Evolutionary conservation across 306 rosid genomes (phyloP), one percentile per base, ranked within the genome.

Genomic region (Ceratonia siliqua): DNA sequence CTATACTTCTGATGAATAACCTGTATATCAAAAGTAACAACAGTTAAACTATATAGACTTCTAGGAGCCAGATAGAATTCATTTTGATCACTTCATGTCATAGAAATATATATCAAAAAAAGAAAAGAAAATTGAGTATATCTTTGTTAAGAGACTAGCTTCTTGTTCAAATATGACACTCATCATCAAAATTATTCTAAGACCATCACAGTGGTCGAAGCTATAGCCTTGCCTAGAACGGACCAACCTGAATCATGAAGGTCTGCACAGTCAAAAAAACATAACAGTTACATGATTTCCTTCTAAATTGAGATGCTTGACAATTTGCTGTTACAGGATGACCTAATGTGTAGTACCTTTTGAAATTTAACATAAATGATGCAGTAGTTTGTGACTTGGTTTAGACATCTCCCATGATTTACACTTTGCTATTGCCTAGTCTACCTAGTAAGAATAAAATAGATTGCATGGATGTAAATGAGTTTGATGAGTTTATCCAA

Each of bases 1-100:
- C 96, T 89, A 53, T 91, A 91, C 80, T 94, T 94, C 75, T 94
- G 92, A 89, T 94, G 98, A 73, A 94, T 94, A 77, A 94, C 97
- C 98, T 91, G 94, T 49, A 64, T 21, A 64, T 54, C 62, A 72
- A 67, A 74, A 77, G 59, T 56, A 42, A 56, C 22, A 68, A 52
- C 5, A 54, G 24, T 67, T 68, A 63, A 81, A 76, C n/a, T 68
- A 77, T 15, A 38, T 42, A 15, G 35, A 52, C 58, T 41, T 21
- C 36, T 57, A 67, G 62, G 41, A 38, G 35, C 62, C 17, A 18
- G 24, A 43, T 36, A 18, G 24, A 43, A 27, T 36, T 48, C 70
- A 57, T 73, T 36, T 36, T 13, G 38, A 28, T 66, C 33, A 54
- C 14, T 72, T 45, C n/a, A 70, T 70, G 22, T 70, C 30, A 62